Conservation (phyloP, 2,329 filamentous ascomycete genomes). For the Magnaporthiopsis incrustans region DNA sequence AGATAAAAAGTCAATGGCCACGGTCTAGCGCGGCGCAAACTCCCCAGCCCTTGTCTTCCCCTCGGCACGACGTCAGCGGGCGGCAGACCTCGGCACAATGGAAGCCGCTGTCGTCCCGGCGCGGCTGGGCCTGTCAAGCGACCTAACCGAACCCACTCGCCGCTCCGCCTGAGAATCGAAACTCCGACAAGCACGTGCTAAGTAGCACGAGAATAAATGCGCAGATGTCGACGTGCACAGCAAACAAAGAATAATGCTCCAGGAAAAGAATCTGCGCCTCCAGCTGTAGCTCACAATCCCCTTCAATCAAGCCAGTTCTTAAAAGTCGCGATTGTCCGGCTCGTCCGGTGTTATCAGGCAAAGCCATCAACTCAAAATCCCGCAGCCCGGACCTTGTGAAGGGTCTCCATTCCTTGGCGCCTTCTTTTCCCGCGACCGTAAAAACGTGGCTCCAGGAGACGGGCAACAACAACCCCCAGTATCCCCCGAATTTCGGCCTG, state of each 20-base stretch:
- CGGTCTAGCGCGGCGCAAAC: too few relatives aligned
- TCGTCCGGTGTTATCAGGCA: neutral
- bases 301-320: too few relatives aligned
- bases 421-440: neutral
- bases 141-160: neutral
- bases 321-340: neutral
- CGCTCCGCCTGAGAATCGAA: neutral
- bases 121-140: too few relatives aligned
- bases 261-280: too few relatives aligned
- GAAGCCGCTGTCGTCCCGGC: neutral
- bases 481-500: neutral
- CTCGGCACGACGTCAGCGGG: neutral
- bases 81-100: neutral
- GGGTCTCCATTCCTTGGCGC: too few relatives aligned
- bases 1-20: too few relatives aligned
- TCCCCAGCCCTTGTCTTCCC: too few relatives aligned
- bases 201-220: neutral
- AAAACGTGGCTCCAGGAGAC: too few relatives aligned
- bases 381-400: too few relatives aligned
- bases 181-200: neutral
- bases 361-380: neutral
- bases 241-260: neutral
- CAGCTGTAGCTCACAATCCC: too few relatives aligned
- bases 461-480: neutral
- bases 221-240: neutral